phyloP scores from a whole-genome alignment of 73 alveolate genomes.

The Paraurostyla sp. region DNA sequence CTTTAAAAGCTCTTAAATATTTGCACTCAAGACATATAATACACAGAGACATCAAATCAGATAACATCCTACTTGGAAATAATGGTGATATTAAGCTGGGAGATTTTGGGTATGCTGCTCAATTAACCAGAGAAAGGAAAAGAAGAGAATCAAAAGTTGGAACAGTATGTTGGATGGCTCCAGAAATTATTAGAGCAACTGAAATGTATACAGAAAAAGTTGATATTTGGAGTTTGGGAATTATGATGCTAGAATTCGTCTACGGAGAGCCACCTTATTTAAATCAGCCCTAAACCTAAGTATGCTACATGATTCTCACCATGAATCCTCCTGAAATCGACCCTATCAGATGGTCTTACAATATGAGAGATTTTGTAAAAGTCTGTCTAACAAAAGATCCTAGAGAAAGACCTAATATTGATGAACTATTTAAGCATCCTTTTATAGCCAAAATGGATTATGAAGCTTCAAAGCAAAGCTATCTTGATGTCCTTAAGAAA shows the following conservation, averaged over 20 bases:
- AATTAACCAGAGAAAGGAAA: constrained; percentile 85
- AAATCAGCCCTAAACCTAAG: constrained; percentile 44
- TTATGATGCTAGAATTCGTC: constrained; percentile 79
- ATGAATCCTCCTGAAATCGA: constrained; percentile 61
- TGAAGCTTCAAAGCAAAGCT: neutral
- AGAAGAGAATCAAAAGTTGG: constrained; percentile 93
- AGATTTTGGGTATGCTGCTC: constrained; percentile 94
- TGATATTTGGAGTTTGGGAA: constrained; percentile 85
- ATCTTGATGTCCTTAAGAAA: constrained; percentile 1
- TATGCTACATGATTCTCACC: constrained; percentile 47
- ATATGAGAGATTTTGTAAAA: constrained; percentile 56
- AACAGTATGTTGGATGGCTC: constrained; percentile 96
- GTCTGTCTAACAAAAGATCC: constrained; percentile 62
- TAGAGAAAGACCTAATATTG: constrained; percentile 65
- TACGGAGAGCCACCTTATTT: constrained; percentile 72
- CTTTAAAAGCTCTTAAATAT: constrained; percentile 56
- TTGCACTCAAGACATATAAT: constrained; percentile 73
- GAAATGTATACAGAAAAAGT: constrained; percentile 75
- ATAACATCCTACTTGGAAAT: constrained; percentile 78
- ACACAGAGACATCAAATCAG: constrained; percentile 92
- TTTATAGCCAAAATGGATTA: constrained; percentile 50
- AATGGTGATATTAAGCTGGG: constrained; percentile 75
- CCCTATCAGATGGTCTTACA: constrained; percentile 42
- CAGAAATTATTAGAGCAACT: constrained; percentile 87
- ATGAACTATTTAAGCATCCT: constrained; percentile 64